Evolutionary conservation across 2,329 filamentous ascomycete genomes (phyloP), one percentile per base, ranked within the genome.

Genomic region (Aschersonia sp.): DNA sequence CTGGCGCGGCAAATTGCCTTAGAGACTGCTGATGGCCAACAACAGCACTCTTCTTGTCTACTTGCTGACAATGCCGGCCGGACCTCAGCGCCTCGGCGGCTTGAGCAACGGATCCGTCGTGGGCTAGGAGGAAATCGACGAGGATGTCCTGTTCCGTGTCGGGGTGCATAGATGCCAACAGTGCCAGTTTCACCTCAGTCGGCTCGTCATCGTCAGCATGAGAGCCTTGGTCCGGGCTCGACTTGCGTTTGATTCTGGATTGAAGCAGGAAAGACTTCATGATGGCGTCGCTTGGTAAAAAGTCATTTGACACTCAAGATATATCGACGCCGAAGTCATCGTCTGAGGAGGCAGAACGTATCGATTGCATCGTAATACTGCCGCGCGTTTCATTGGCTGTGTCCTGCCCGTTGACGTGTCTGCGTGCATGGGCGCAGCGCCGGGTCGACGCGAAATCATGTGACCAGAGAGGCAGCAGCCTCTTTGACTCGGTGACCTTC

Each of bases 181-280:
- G 70, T 1, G 89, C 89, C 10, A 98, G 68, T 59, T 96, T 97
- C 56, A 94, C 72, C 52, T 97, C 92, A 0, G 92, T 98, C 1
- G 85, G 82, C 44, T 94, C 85, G 45, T 50, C 38, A 9, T 49
- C 46, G 29, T 32, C 41, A 10, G 46, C 46, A 3, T 35, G 30
- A 31, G 29, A 38, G 29, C 57, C 47, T 56, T 57, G 54, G 65
- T 54, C 56, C 30, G 54, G 53, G 45, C 53, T 58, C 29, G 52
- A 50, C 49, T 66, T 80, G 48, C 77, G 73, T 61, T 79, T 81
- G 12, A 41, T 2, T 3, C 7, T 38, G 35, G 35, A 9, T 38
- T 38, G 35, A 7, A 38, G 7, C 35, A 82, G 61, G 57, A 80
- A 82, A 31, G 72, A 63, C 53, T 81, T 73, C 78, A 82, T 82